Evolutionary conservation across 306 rosid genomes (phyloP).

Genomic region (Medicago lupulina): DNA sequence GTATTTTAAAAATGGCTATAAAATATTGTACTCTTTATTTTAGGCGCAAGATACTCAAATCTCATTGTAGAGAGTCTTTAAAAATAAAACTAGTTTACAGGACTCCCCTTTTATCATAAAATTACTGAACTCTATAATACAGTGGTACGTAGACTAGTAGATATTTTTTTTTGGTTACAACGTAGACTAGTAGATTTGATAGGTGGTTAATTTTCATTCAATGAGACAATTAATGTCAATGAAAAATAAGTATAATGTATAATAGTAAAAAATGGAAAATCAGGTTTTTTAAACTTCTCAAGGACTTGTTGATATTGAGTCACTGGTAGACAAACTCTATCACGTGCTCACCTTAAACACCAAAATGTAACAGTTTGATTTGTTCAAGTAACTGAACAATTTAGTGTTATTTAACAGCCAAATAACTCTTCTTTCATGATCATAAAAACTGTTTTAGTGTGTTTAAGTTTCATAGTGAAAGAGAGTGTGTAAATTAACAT

Average conservation of each 20-base stretch:
- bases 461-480: background rate
- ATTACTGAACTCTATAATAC: background rate
- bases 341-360: slow-evolving; percentile 42
- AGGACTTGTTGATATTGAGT: slow-evolving; percentile 13
- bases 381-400: slow-evolving; percentile 18
- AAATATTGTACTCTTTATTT: no score
- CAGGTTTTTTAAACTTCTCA: background rate
- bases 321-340: slow-evolving; percentile 6
- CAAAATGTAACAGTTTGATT: background rate
- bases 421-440: background rate
- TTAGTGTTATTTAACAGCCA: slow-evolving; percentile 30
- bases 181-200: background rate
- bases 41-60: no score
- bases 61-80: no score
- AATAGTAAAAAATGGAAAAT: background rate
- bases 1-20: no score
- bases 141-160: background rate
- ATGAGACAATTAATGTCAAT: background rate
- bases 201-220: background rate
- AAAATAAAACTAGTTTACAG: no score
- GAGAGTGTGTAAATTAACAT: background rate
- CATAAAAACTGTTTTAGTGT: background rate
- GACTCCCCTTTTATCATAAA: no score
- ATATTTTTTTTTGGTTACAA: no score
- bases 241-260: background rate